Base-by-base conservation (phyloP, 129 eudicot species). In the Lactuca saligna region DNA sequence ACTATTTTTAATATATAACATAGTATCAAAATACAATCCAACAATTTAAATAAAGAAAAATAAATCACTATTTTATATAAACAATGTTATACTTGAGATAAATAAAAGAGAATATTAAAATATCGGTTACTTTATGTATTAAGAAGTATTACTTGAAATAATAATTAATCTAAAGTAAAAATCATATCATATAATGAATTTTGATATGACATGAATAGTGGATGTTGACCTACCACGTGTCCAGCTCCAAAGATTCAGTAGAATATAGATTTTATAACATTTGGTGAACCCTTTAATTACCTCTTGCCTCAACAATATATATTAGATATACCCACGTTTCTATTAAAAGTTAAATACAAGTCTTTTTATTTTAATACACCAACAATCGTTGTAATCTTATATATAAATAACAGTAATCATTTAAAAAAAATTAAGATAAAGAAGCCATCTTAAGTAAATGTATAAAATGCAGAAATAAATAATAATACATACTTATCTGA, bases 221-320 rank as follows among this genome's bases (percentile, higher is more conserved):
- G 17, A 15, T 17, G 53, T 14, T 35, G 65, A 84, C 95, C 82
- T 72, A 84, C 95, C 76, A 84, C 81, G 75, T 88, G 95, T 37
- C 88, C 90, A 49, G 95, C 95, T 74, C 84, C 82, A 68, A 88
- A 86, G 78, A 85, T 85, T 86, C 91, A 85, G 54, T 88, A 88
- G 68, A 88, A 88, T 80, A 79, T 9, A 88, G 73, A 31, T 88
- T 88, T 48, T 68, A 78, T 71, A 82, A 32, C 86, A 82, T 54
- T 69, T 85, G 20, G 49, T 69, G 79, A 82, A 88, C 34, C 84
- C 95, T 71, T 80, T 80, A 2, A 90, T 87, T 1, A 42, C 49
- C 31, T 61, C 0, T 58, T 73, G 37, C 9, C 46, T 9, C 72
- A 85, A 76, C 96, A 88, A 20, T 71, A 80, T 71, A 80, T 11